phyloP scores from a whole-genome alignment of 306 rosid genomes.

The Fagus crenata region DNA sequence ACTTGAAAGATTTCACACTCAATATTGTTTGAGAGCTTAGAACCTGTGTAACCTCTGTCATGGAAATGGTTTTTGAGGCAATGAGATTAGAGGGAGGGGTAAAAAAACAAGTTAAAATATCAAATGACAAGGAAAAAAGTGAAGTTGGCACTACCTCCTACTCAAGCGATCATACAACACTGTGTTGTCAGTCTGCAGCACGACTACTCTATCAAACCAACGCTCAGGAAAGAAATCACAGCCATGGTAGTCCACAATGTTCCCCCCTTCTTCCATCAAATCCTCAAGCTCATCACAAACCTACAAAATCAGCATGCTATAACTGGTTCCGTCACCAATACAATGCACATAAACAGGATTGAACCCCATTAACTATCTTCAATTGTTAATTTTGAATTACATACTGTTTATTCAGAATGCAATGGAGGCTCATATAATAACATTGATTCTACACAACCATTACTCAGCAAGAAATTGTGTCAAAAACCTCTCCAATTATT shows the following conservation, averaged over 20 bases:
- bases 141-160: conserved; percentile 47
- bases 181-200: conserved; percentile 83
- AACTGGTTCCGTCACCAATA: neutral
- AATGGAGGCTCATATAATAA: neutral
- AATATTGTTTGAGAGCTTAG: conserved; percentile 76
- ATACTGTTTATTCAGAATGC: neutral
- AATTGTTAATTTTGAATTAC: neutral
- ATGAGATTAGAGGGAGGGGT: conserved; percentile 9
- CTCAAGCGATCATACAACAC: conserved; percentile 73
- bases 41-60: conserved; percentile 64
- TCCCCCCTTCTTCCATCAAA: conserved; percentile 80
- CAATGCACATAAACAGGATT: neutral
- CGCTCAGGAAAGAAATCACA: conserved; percentile 97
- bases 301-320: conserved; percentile 37
- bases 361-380: neutral
- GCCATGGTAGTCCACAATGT: conserved; percentile 83
- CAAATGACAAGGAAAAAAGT: neutral
- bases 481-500: neutral
- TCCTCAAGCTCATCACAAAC: conserved; percentile 94
- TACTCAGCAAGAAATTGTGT: neutral
- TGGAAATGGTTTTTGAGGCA: neutral
- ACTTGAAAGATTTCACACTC: conserved; percentile 91
- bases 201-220: conserved; percentile 88
- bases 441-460: neutral
- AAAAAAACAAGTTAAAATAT: neutral